Evolutionary conservation across 495 filamentous ascomycete genomes (phyloP), one percentile per base, ranked within the genome.

Genomic region (Talaromyces ruber): DNA sequence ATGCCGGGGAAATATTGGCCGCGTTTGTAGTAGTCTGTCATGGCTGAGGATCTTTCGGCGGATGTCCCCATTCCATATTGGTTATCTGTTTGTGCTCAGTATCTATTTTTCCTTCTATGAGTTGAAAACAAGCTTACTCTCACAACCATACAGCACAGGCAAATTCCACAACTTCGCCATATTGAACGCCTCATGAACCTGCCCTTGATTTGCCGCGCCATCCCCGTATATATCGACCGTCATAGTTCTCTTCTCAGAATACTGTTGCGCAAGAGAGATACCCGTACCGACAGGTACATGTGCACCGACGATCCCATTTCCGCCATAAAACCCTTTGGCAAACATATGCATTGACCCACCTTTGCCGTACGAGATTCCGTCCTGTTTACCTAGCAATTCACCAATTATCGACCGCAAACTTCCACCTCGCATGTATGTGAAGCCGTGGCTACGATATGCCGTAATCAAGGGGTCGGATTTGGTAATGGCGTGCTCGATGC

Each of bases 151-250:
- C 5, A 61, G 9, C 0, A 61, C 45, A 8, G 59, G 59, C 18
- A 54, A n/a, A 61, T 61, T 52, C 59, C 59, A 61, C 59, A 61
- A 30, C 28, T 61, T 52, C 11, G 50, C 45, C 59, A 61, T 98
- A 85, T 98, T 98, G 84, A 97, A 98, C 61, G 94, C 92, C 84
- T 98, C 94, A 71, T 98, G 98, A 63, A 98, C 95, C 77, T 98
- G 94, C 65, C 94, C 94, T 82, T 98, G 94, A 82, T 98, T 98
- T 79, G 86, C 87, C 50, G 59, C 59, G 9, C 50, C 59, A 26
- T 61, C 50, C 16, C 50, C 59, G 26, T 52, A 61, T 21, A 61
- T 18, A 32, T 52, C 30, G 14, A 61, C 39, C 16, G 59, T 61
- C 59, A 52, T 61, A n/a, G n/a, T 61, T 16, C 12, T 30, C n/a